Percentiles rank a stretch among this genome's conserved stretches.
phyloP scores from a whole-genome alignment of 2,329 filamentous ascomycete species.

The Cordyceps farinosa region DNA sequence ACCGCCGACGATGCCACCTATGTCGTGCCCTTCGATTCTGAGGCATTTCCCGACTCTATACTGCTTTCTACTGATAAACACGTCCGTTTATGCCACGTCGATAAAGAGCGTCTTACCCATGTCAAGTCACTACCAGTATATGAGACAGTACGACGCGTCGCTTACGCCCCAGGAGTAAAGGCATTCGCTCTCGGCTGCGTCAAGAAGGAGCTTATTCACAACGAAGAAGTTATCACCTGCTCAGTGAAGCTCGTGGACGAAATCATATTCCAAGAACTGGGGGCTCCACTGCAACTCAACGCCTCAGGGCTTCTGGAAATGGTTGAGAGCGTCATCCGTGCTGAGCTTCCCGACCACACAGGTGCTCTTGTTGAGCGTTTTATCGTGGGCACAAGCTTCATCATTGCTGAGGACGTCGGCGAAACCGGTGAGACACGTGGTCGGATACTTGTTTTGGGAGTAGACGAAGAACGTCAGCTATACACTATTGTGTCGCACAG shows the following conservation, averaged over 20 bases:
- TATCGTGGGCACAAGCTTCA: slow-evolving; percentile 82
- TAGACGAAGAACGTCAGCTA: slow-evolving; percentile 69
- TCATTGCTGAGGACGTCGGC: slow-evolving; percentile 57
- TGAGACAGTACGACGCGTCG: slow-evolving; percentile 81
- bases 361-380: slow-evolving; percentile 70
- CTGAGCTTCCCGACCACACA: slow-evolving; percentile 60
- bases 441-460: slow-evolving; percentile 79
- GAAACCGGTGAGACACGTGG: slow-evolving; percentile 54
- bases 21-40: slow-evolving; percentile 77
- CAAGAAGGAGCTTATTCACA: slow-evolving; percentile 64
- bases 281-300: slow-evolving; percentile 61
- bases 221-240: slow-evolving; percentile 72
- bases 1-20: slow-evolving; percentile 81
- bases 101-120: slow-evolving; percentile 82
- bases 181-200: slow-evolving; percentile 87
- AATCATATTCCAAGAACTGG: slow-evolving; percentile 76
- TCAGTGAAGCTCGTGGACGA: slow-evolving; percentile 91
- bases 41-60: slow-evolving; percentile 76
- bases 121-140: slow-evolving; percentile 74
- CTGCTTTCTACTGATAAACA: slow-evolving; percentile 74
- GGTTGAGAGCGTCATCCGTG: slow-evolving; percentile 78
- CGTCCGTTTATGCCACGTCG: slow-evolving; percentile 75
- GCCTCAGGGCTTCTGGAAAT: slow-evolving; percentile 57
- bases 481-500: slow-evolving; percentile 66
- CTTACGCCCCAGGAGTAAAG: slow-evolving; percentile 75